Evolutionary conservation across 345 rosid species (phyloP).

Genomic region (Gossypium raimondii): DNA sequence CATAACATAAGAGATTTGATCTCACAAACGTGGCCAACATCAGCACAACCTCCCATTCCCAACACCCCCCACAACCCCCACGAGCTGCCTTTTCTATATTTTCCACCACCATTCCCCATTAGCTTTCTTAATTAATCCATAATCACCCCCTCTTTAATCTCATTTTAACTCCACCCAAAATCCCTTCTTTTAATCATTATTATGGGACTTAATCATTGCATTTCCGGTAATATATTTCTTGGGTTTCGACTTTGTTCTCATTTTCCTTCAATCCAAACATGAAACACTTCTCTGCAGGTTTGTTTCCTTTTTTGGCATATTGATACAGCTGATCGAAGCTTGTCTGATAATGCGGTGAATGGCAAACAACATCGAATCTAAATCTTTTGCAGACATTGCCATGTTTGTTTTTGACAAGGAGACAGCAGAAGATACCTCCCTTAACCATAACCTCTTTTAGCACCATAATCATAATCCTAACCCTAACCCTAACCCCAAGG

Average conservation of each 20-base stretch:
- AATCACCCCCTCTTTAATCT: not conserved
- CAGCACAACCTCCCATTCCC: slow-evolving; percentile 21
- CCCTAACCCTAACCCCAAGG: not conserved
- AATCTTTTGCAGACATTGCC: slow-evolving; percentile 1
- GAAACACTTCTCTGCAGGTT: not conserved
- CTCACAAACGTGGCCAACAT: slow-evolving; percentile 28
- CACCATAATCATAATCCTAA: not conserved
- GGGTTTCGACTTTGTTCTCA: not conserved
- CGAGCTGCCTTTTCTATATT: not conserved
- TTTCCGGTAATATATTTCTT: not conserved
- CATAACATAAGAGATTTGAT: not conserved
- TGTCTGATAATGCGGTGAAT: not conserved
- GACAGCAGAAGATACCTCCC: not conserved
- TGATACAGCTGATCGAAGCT: not conserved
- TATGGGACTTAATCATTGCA: not conserved
- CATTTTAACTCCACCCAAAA: not conserved
- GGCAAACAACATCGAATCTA: not conserved
- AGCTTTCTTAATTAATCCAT: not conserved
- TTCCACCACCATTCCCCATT: not conserved
- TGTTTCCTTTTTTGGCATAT: not conserved
- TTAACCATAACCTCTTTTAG: not conserved
- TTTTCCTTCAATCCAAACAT: not conserved
- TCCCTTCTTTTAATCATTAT: no score
- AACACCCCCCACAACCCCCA: not conserved
- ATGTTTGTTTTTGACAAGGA: slow-evolving; percentile 8